Evolutionary conservation across 768 basidiomycete species (phyloP), one percentile per base, ranked within the genome.

Genomic region (Lactarius evosmus): DNA sequence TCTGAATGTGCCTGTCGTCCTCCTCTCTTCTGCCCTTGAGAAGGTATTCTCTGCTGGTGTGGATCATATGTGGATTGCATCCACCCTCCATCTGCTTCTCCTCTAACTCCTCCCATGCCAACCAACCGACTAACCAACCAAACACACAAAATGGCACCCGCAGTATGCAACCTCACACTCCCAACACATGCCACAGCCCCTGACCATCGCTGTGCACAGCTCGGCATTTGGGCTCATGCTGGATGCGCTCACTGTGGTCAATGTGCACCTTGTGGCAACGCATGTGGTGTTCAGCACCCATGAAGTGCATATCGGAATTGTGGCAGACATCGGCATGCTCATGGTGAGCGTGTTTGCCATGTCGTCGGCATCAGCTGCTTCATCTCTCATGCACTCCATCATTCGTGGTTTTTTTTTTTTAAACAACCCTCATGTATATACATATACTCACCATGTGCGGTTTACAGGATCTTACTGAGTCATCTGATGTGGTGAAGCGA

Each of bases 251-350:
- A 76, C 74, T 0, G 84, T 88, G 0, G 93, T 92, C 72, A 94
- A 96, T 72, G 81, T 97, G 11, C 82, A 94, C 0, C 86, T 85
- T 64, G 85, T 88, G 3, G 83, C 91, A 0, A 78, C 82, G 0
- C 79, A 88, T 65, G 71, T 84, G 0, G 71, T 70, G 2, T 92
- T 95, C 71, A 79, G 83, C 7, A 88, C 95, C 76, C 89, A 92
- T 77, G 91, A 95, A 79, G 87, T 93, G 3, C 89, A 94, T 70
- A 81, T 94, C 29, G 93, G 90, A 0, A 78, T 96, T 0, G 93
- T 94, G 2, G 88, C 94, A 0, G 94, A 95, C 71, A 86, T 95
- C 44, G 95, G 95, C 0, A 86, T 91, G 0, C 83, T 96, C 7
- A n/a, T n/a, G n/a, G n/a, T n/a, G n/a, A n/a, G 90, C 93, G 1